Evolutionary conservation across 2,329 filamentous ascomycete species (phyloP).

Genomic region (Phaeoacremonium minimum): DNA sequence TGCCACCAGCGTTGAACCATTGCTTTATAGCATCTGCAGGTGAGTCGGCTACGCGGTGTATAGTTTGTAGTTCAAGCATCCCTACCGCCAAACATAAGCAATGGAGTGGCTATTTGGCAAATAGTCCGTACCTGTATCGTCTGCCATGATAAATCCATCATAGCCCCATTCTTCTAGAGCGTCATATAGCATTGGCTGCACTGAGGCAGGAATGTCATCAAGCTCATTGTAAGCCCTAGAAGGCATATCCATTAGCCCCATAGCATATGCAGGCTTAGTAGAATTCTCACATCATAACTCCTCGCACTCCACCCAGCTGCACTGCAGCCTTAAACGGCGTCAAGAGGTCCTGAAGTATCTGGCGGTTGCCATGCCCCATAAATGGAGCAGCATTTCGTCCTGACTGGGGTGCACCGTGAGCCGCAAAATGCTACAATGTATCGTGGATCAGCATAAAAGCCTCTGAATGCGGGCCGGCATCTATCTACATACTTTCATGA

Average conservation of each 20-base stretch:
- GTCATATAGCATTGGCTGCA: constrained; percentile 31
- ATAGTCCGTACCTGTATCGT: constrained; percentile 29
- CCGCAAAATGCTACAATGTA: constrained; percentile 35
- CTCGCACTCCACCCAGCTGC: constrained; percentile 33
- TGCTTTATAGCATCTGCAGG: constrained; percentile 33
- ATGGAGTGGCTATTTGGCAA: neutral
- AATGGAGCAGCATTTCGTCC: constrained; percentile 38
- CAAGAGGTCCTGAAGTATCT: constrained; percentile 35
- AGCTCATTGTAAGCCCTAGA: constrained; percentile 33
- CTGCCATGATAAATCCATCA: constrained; percentile 34
- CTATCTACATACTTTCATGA: constrained; percentile 33
- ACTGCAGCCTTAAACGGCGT: constrained; percentile 36
- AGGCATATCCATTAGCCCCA: neutral
- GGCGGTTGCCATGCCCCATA: constrained; percentile 35
- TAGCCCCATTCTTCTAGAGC: constrained; percentile 32
- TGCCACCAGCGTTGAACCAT: constrained; percentile 38
- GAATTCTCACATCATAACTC: constrained; percentile 34
- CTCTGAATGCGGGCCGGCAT: no score
- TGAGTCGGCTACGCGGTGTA: constrained; percentile 30
- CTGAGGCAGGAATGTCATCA: constrained; percentile 32
- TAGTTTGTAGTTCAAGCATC: constrained; percentile 23
- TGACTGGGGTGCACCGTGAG: constrained; percentile 34
- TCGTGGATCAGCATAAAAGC: no score
- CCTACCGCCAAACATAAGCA: constrained; percentile 15
- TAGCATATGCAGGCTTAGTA: neutral